phyloP scores from a whole-genome alignment of 768 basidiomycete genomes.

The Russula brevipes region DNA sequence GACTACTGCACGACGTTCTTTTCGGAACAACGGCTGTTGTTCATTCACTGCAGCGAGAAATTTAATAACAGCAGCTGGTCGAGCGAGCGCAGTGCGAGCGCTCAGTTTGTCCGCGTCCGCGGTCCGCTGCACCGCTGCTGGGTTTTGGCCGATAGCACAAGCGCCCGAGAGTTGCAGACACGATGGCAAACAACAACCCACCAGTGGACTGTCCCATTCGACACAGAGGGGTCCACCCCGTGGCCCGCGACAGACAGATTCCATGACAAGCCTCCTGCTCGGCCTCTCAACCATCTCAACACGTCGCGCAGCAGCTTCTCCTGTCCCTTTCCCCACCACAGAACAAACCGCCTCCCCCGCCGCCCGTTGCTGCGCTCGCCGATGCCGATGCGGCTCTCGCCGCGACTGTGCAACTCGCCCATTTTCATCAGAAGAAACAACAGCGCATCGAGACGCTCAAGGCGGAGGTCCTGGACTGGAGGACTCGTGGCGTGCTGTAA shows the following conservation, averaged over 20 bases:
- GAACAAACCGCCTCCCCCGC: slow-evolving; percentile 56
- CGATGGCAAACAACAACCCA: not conserved
- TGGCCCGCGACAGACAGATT: slow-evolving; percentile 26
- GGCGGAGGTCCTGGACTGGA: slow-evolving; percentile 64
- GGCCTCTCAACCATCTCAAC: slow-evolving; percentile 59
- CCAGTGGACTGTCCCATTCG: not conserved
- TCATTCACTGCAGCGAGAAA: no score
- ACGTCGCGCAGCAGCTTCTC: slow-evolving; percentile 65
- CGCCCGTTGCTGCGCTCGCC: slow-evolving; percentile 52
- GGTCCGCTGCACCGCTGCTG: no score
- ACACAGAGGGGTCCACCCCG: not conserved
- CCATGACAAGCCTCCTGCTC: slow-evolving; percentile 61
- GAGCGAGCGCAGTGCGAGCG: no score
- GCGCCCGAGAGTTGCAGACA: no score
- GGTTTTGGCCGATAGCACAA: no score
- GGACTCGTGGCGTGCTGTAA: slow-evolving; percentile 61
- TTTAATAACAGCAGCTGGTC: no score
- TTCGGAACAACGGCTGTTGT: no score
- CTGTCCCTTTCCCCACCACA: slow-evolving; percentile 66
- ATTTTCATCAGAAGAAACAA: slow-evolving; percentile 72
- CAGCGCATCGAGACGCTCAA: slow-evolving; percentile 67
- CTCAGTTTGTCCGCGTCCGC: no score
- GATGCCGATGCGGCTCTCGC: slow-evolving; percentile 62
- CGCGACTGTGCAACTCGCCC: slow-evolving; percentile 56
- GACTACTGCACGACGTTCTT: no score